Evolutionary conservation across 2,329 filamentous ascomycete genomes (phyloP).

Genomic region (Ceratocystis diversiconidia): DNA sequence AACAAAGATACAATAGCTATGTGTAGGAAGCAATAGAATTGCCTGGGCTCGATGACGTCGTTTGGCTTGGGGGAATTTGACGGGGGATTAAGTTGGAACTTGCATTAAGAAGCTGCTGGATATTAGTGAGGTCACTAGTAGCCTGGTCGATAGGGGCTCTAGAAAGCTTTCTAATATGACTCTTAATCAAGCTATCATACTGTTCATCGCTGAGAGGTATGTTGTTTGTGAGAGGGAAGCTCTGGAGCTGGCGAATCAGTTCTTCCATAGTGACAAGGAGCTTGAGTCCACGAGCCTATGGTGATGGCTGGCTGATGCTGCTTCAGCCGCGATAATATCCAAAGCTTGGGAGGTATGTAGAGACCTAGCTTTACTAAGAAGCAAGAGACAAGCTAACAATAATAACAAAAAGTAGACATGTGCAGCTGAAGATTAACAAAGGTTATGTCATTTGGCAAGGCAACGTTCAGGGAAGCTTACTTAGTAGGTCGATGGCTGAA

Average conservation of each 20-base stretch:
- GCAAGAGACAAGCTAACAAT: neutral
- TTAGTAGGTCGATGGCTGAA: neutral
- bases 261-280: slow-evolving; percentile 11
- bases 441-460: neutral
- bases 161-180: slow-evolving; percentile 6
- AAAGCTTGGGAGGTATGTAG: neutral
- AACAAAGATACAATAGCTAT: neutral
- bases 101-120: slow-evolving; percentile 13
- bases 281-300: neutral
- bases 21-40: neutral
- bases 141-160: neutral
- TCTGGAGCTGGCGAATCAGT: neutral
- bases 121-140: neutral
- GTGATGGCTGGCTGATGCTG: neutral
- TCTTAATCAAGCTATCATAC: slow-evolving; percentile 8
- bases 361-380: neutral
- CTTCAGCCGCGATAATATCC: neutral
- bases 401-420: neutral
- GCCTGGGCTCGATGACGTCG: slow-evolving; percentile 9
- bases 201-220: neutral
- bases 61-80: neutral
- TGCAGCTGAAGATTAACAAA: neutral
- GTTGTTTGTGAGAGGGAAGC: slow-evolving; percentile 6
- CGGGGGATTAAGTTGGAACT: neutral
- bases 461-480: neutral